Conservation (phyloP, 176 grass and related monocot species). For the Carex pumila region DNA sequence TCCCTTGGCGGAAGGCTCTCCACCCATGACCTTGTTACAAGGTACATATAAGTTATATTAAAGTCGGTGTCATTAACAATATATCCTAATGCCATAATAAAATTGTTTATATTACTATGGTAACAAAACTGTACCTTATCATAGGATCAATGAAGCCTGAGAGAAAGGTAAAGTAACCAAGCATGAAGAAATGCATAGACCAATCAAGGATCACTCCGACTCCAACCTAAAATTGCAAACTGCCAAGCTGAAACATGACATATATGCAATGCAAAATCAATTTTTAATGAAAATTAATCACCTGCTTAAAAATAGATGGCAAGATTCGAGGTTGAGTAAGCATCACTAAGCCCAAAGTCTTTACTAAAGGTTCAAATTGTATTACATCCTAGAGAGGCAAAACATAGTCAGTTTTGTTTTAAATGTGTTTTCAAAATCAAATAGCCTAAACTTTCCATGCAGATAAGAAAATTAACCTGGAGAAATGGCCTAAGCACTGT, state of each 20-base stretch:
- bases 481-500: constrained; percentile 80
- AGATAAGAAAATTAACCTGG: constrained; percentile 42
- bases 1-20: constrained; percentile 47
- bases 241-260: background rate
- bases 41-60: background rate
- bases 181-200: constrained; percentile 84
- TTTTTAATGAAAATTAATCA: constrained; percentile 15
- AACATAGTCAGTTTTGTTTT: background rate
- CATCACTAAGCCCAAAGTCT: constrained; percentile 83
- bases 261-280: constrained; percentile 12
- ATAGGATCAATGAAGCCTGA: constrained; percentile 49
- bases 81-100: background rate
- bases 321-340: constrained; percentile 55
- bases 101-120: constrained; percentile 18
- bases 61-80: background rate
- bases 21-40: constrained; percentile 55
- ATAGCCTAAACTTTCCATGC: background rate
- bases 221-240: constrained; percentile 48
- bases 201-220: constrained; percentile 74
- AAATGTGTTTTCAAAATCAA: background rate
- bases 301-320: constrained; percentile 93
- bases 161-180: constrained; percentile 86
- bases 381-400: constrained; percentile 71
- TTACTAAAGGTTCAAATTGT: constrained; percentile 81
- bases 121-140: constrained; percentile 35